These are phyloP conservation scores for Ensete glaucum DNA, from an alignment of 176 grass and related monocot species.

Conservation along the genomic window DNA sequence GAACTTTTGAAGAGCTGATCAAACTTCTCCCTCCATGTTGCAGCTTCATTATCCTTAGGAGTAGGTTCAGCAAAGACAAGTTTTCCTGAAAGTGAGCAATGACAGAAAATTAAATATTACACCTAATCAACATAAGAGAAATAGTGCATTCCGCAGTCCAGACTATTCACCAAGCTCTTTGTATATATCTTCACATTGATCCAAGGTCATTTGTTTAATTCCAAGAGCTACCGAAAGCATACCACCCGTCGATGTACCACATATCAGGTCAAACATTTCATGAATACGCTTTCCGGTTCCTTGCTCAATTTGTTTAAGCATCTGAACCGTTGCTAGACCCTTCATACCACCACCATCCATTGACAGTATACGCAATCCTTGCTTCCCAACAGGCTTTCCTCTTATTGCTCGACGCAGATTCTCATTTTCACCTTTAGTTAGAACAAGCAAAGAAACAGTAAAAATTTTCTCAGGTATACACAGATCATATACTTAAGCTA, in stretches of 20 bases:
- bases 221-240: constrained; percentile 98
- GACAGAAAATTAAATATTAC: constrained; percentile 26
- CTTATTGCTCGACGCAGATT: constrained; percentile 79
- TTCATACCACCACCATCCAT: constrained; percentile 99
- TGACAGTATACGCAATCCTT: constrained; percentile 83
- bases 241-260: constrained; percentile 97
- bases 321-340: constrained; percentile 94
- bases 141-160: constrained; percentile 10
- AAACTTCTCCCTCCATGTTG: constrained; percentile 87
- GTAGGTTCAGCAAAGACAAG: constrained; percentile 91
- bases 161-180: constrained; percentile 72
- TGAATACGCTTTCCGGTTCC: constrained; percentile 87
- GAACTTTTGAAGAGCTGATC: constrained; percentile 99
- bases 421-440: constrained; percentile 74
- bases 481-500: constrained; percentile 19
- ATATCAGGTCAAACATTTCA: constrained; percentile 99
- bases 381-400: constrained; percentile 75
- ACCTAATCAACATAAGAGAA: background rate
- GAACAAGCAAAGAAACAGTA: background rate
- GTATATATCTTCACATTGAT: constrained; percentile 99
- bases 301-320: constrained; percentile 96
- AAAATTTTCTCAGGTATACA: background rate
- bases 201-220: constrained; percentile 81
- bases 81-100: constrained; percentile 41
- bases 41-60: constrained; percentile 87